phyloP scores from a whole-genome alignment of 805 yeast species.

The Spencermartinsiella europaea region DNA sequence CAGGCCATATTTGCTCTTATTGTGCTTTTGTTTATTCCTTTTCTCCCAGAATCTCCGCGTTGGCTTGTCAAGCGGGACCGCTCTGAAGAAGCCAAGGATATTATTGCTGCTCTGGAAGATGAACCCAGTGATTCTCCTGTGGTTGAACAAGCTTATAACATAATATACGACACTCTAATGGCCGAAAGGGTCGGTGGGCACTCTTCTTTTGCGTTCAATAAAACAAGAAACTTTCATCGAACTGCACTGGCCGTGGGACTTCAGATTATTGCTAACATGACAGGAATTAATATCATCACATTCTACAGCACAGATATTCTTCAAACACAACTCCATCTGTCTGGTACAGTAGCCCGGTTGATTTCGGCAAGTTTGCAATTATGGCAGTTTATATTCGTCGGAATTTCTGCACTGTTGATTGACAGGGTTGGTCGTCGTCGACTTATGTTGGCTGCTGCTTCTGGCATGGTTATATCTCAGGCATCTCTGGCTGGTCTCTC shows the following conservation, averaged over 20 bases:
- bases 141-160: constrained; percentile 42
- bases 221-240: constrained; percentile 79
- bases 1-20: constrained; percentile 15
- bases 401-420: constrained; percentile 71
- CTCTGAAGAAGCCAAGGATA: constrained; percentile 41
- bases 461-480: constrained; percentile 51
- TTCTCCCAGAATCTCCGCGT: constrained; percentile 39
- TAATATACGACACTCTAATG: constrained; percentile 16
- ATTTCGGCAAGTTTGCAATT: constrained; percentile 42
- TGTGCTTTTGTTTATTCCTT: constrained; percentile 38
- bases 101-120: constrained; percentile 43
- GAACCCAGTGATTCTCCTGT: constrained; percentile 53
- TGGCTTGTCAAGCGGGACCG: constrained; percentile 43
- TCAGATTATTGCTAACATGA: constrained; percentile 85
- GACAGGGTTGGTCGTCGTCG: constrained; percentile 68
- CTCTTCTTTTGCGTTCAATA: constrained; percentile 43
- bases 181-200: constrained; percentile 26
- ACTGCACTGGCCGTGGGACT: constrained; percentile 72
- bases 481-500: constrained; percentile 49
- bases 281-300: constrained; percentile 84
- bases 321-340: constrained; percentile 51
- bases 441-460: constrained; percentile 45
- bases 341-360: constrained; percentile 42
- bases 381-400: constrained; percentile 77
- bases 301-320: constrained; percentile 77